These are phyloP conservation scores for Populus ilicifolia DNA, from an alignment of 345 rosid genomes.

Conservation along the genomic window DNA sequence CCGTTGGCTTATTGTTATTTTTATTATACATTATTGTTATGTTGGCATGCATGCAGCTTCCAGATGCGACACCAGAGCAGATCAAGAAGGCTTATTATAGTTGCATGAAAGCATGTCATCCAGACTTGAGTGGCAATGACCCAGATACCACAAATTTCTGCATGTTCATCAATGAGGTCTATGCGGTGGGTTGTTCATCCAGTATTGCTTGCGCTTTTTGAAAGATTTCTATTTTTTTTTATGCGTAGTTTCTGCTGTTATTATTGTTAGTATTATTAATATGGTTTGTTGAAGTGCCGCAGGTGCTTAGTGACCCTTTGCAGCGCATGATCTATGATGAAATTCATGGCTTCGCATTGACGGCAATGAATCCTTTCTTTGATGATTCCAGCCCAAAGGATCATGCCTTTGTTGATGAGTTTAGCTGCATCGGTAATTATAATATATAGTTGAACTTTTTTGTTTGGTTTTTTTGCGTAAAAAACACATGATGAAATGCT, in stretches of 20 bases:
- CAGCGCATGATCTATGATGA: constrained; percentile 97
- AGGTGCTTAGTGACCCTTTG: constrained; percentile 94
- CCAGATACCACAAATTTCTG: constrained; percentile 86
- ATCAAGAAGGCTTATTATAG: constrained; percentile 92
- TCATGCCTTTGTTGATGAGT: constrained; percentile 88
- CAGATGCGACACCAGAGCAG: constrained; percentile 82
- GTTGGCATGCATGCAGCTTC: constrained; percentile 40
- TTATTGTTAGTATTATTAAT: not conserved
- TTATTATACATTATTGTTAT: not conserved
- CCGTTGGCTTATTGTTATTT: no score
- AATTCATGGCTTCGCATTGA: constrained; percentile 84
- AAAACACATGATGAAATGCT: no score
- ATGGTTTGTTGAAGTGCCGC: constrained; percentile 22
- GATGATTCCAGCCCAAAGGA: constrained; percentile 64
- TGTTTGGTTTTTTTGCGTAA: no score
- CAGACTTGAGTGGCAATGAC: constrained; percentile 82
- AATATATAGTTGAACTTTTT: no score
- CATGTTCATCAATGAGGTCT: constrained; percentile 89
- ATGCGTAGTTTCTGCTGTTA: not conserved
- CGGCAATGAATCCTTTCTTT: constrained; percentile 79
- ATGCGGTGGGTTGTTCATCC: constrained; percentile 48
- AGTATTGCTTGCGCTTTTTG: not conserved
- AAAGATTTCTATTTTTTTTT: not conserved
- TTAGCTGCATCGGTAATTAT: constrained; percentile 82
- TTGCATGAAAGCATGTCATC: constrained; percentile 97